Percentiles rank a stretch among this genome's conserved stretches.
Conservation (phyloP, 106 monocot species). For the Triglochin maritima region DNA sequence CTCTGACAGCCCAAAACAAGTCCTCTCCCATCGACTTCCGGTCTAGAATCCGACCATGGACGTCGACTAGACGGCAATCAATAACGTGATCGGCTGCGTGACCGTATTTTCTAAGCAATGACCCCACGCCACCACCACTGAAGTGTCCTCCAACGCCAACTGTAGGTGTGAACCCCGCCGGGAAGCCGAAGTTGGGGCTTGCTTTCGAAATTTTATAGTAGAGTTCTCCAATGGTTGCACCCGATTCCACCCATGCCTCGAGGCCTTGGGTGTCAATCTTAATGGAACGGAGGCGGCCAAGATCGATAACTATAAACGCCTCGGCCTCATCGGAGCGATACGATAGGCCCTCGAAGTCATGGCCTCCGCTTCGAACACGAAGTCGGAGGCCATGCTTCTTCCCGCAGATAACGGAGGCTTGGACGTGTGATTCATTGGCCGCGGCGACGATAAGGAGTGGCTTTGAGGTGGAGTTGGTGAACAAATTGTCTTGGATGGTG, state of each 20-base stretch:
- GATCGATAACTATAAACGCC: slow-evolving; percentile 16
- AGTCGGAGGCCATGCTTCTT: slow-evolving; percentile 2
- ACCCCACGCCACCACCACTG: slow-evolving; percentile 21
- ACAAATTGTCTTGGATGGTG: slow-evolving; percentile 18
- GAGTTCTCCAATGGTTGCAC: slow-evolving; percentile 35
- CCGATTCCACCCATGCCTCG: slow-evolving; percentile 26
- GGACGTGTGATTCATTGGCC: background rate
- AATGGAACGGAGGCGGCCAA: slow-evolving; percentile 6
- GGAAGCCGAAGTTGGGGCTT: slow-evolving; percentile 8
- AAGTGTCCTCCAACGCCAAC: slow-evolving; percentile 38
- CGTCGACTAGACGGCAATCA: slow-evolving; percentile 20
- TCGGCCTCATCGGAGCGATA: background rate
- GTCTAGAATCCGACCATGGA: slow-evolving; percentile 13
- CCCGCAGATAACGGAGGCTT: slow-evolving; percentile 18
- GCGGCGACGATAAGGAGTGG: background rate
- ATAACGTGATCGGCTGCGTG: slow-evolving; percentile 22
- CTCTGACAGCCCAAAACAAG: slow-evolving; percentile 51
- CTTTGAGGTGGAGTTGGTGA: slow-evolving; percentile 1
- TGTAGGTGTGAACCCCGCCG: slow-evolving; percentile 20
- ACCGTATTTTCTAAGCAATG: slow-evolving; percentile 20
- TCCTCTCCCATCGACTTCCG: slow-evolving; percentile 41
- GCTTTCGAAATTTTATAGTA: slow-evolving; percentile 17
- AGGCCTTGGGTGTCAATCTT: background rate
- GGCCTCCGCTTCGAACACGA: slow-evolving; percentile 31
- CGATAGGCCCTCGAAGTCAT: slow-evolving; percentile 39